Base-by-base conservation (phyloP, 257 asterid genomes). In the Capsicum pubescens region DNA sequence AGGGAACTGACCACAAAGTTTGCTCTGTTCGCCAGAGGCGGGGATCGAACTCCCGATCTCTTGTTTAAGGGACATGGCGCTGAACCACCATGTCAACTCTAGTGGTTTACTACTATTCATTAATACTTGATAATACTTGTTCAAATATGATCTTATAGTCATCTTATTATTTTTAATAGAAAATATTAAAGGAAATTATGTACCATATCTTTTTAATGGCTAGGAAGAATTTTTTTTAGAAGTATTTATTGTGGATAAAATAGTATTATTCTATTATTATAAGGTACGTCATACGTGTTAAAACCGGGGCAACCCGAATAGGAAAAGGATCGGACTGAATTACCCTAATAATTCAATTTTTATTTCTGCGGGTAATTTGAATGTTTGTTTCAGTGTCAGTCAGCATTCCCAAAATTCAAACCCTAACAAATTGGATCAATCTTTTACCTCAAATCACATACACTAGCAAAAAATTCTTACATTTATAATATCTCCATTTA, bases 351-450 rank as follows among this genome's bases (percentile, higher is more conserved):
- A 15, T n/a, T 48, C 14, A 50, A 7, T 1, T 17, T 9, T 26
- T 26, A 26, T 9, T 70, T 5, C 14, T 46, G 80, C 42, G 42
- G 44, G n/a, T 48, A n/a, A 48, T 72, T 48, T 48, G 80, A 72
- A 48, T 48, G 80, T 19, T 72, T 19, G 60, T 26, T 26, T 26
- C 32, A 26, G 32, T 26, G 32, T 26, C 0, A 48, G 19, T 5
- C 42, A 13, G 46, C 81, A 76, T 52, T 52, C 81, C 63, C 9
- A 52, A 77, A 26, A 21, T 9, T 64, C 64, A 26, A 77, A 77
- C 81, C 64, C 64, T 54, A 52, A 52, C n/a, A 21, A 50, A 54
- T 54, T 77, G 64, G 64, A 54, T 54, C 50, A 8, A 77, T 7
- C 13, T 0, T 7, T 54, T 13, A 66, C n/a, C 48, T 66, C 32